These are phyloP conservation scores for Cutaneotrichosporon sp. DNA, from an alignment of 1,284 basidiomycete species.

Conservation along the genomic window DNA sequence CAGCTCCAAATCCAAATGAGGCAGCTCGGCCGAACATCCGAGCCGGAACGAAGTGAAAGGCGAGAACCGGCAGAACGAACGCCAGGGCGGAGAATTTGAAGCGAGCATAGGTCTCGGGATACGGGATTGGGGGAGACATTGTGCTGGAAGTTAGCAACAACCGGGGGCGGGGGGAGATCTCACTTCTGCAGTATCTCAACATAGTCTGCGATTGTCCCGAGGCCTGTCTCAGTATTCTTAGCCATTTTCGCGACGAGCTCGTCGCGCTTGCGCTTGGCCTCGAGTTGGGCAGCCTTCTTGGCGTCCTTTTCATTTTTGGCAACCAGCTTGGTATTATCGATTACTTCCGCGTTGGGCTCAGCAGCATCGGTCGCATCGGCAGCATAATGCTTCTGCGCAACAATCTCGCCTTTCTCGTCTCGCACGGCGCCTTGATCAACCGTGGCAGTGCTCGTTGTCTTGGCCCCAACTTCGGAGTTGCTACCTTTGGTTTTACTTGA, in stretches of 20 bases:
- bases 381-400: neutral
- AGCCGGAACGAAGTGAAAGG: conserved; percentile 50
- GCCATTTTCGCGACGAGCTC: conserved; percentile 46
- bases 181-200: conserved; percentile 48
- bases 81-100: conserved; percentile 47
- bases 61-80: conserved; percentile 44
- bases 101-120: conserved; percentile 46
- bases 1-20: conserved; percentile 52
- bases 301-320: conserved; percentile 11
- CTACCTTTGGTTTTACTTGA: conserved; percentile 26
- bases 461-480: conserved; percentile 20
- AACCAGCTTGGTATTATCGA: neutral
- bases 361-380: neutral
- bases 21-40: conserved; percentile 50
- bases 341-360: neutral
- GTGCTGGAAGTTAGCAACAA: conserved; percentile 29
- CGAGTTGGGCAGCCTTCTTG: conserved; percentile 31
- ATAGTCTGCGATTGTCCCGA: conserved; percentile 47
- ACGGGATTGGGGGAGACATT: conserved; percentile 45
- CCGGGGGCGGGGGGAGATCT: conserved; percentile 12
- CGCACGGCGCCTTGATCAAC: conserved; percentile 6
- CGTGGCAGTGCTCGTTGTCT: neutral
- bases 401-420: conserved; percentile 5
- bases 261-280: conserved; percentile 49
- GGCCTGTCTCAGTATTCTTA: conserved; percentile 45